Conservation (phyloP, 768 basidiomycete genomes). For the Boletus subcaerulescens region DNA sequence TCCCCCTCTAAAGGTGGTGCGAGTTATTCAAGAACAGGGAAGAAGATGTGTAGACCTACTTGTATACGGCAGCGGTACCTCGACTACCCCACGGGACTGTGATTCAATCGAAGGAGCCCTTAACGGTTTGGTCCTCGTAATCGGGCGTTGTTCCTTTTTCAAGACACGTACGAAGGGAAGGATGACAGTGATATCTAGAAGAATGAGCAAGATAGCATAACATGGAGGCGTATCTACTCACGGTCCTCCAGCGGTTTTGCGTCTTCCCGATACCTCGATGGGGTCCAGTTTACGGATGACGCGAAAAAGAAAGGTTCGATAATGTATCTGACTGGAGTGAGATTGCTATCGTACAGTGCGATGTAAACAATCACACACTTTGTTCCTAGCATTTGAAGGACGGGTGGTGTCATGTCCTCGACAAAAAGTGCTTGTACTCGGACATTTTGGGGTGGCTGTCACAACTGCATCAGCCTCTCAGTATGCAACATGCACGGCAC, state of each 20-base stretch:
- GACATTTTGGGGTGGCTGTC: constrained; percentile 25
- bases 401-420: constrained; percentile 33
- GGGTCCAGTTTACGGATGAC: constrained; percentile 41
- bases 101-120: constrained; percentile 5
- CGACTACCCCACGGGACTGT: neutral
- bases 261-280: constrained; percentile 42
- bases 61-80: constrained; percentile 5
- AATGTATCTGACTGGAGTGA: constrained; percentile 32
- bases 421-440: constrained; percentile 39
- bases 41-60: constrained; percentile 2
- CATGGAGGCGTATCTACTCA: constrained; percentile 23
- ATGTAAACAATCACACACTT: constrained; percentile 24
- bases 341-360: neutral
- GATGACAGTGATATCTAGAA: constrained; percentile 42
- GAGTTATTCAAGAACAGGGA: neutral
- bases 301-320: constrained; percentile 46
- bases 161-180: constrained; percentile 42
- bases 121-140: constrained; percentile 11
- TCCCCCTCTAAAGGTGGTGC: constrained; percentile 7
- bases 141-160: constrained; percentile 28
- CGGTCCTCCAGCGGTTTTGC: constrained; percentile 34
- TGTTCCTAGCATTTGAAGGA: constrained; percentile 40
- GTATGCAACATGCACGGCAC: neutral
- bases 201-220: neutral
- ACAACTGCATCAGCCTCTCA: neutral